These are phyloP conservation scores for Xylariomycetidae sp. DNA, from an alignment of 2,329 filamentous ascomycete genomes.

Conservation along the genomic window DNA sequence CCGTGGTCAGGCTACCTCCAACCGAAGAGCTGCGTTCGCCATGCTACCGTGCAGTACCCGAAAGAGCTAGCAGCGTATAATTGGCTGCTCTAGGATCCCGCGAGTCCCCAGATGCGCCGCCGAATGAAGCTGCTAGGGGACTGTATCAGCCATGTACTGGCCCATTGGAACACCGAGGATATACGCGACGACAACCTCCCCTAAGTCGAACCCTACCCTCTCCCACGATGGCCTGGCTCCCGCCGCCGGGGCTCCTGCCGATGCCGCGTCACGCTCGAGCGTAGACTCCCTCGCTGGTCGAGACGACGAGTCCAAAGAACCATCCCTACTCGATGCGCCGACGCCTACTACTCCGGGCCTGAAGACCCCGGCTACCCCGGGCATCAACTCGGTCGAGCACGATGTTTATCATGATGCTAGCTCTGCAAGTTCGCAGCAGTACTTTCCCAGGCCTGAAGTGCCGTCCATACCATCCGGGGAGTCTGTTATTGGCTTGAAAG, in stretches of 20 bases:
- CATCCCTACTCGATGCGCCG: conserved; percentile 26
- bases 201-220: conserved; percentile 40
- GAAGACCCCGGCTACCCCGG: conserved; percentile 50
- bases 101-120: too few relatives aligned
- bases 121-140: conserved; percentile 29
- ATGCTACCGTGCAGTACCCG: too few relatives aligned
- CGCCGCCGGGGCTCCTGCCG: conserved; percentile 27
- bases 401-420: conserved; percentile 34
- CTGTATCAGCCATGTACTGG: conserved; percentile 71
- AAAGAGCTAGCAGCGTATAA: conserved; percentile 12
- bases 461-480: conserved; percentile 45
- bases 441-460: conserved; percentile 21
- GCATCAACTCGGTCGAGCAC: conserved; percentile 53
- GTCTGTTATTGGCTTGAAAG: conserved; percentile 65
- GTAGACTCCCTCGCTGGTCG: conserved; percentile 16
- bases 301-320: conserved; percentile 20
- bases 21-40: too few relatives aligned
- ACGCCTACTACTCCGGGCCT: conserved; percentile 35
- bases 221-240: conserved; percentile 54
- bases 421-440: conserved; percentile 20
- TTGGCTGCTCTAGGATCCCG: conserved; percentile 8
- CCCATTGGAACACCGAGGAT: conserved; percentile 78
- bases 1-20: too few relatives aligned
- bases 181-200: conserved; percentile 69
- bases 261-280: conserved; percentile 25